Conservation (phyloP, 306 rosid genomes). For the Lathyrus oleraceus region DNA sequence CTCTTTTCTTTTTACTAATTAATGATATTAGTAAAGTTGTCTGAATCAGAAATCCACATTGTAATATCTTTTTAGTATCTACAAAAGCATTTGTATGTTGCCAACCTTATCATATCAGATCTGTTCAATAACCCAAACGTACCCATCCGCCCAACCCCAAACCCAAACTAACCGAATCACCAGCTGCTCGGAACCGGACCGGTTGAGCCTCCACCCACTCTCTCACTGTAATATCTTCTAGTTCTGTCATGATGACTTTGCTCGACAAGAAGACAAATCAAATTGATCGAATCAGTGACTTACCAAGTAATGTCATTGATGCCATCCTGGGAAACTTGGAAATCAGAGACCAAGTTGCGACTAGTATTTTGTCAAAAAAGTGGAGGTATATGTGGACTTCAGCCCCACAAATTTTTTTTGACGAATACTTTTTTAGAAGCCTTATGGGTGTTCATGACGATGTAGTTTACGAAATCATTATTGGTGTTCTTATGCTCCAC, state of each 20-base stretch:
- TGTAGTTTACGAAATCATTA: not conserved
- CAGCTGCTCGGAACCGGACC: too few relatives aligned
- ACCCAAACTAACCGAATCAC: too few relatives aligned
- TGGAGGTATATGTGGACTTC: slow-evolving; percentile 38
- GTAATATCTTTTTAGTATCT: too few relatives aligned
- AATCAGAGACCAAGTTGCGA: not conserved
- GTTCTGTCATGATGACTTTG: not conserved
- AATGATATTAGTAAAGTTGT: too few relatives aligned
- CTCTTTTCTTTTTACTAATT: too few relatives aligned
- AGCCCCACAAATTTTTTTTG: not conserved
- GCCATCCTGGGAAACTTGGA: not conserved
- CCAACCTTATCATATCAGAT: too few relatives aligned
- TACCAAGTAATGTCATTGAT: slow-evolving; percentile 31
- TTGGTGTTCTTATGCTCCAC: not conserved
- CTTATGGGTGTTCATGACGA: fast-evolving
- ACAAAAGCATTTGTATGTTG: too few relatives aligned
- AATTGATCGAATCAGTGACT: slow-evolving; percentile 27
- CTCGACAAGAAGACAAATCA: not conserved
- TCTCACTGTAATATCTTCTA: not conserved
- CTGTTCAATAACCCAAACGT: too few relatives aligned
- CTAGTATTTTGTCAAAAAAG: slow-evolving; percentile 27
- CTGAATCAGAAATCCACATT: too few relatives aligned
- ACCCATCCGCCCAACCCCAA: too few relatives aligned
- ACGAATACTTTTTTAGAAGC: not conserved
- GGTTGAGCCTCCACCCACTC: too few relatives aligned